These are phyloP conservation scores for Leucosporidium scottii DNA, from an alignment of 768 basidiomycete genomes.

Conservation along the genomic window DNA sequence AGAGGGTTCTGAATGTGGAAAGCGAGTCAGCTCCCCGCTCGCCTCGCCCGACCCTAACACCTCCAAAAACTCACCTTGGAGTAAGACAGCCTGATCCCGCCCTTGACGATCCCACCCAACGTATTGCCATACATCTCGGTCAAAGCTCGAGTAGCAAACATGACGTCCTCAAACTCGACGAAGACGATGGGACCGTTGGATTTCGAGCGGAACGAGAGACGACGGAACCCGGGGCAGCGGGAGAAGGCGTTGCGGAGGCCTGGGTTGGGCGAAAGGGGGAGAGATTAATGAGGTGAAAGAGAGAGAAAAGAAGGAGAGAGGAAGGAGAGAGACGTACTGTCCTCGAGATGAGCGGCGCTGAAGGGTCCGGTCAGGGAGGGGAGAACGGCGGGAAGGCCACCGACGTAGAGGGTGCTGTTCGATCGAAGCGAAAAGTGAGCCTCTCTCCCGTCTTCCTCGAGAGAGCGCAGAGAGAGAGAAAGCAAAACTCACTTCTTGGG, in stretches of 20 bases:
- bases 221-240: slow-evolving; percentile 72
- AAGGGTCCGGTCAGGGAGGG: slow-evolving; percentile 46
- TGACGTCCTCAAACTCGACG: slow-evolving; percentile 95
- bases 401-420: slow-evolving; percentile 88
- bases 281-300: neutral
- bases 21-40: neutral
- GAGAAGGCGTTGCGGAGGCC: slow-evolving; percentile 69
- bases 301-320: too few species aligned
- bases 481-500: slow-evolving; percentile 28
- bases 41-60: too few species aligned
- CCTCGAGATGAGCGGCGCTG: slow-evolving; percentile 75
- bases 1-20: neutral
- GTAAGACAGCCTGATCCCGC: slow-evolving; percentile 82
- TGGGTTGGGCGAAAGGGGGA: neutral
- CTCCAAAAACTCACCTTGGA: neutral
- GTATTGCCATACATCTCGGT: slow-evolving; percentile 83
- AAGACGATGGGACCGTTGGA: slow-evolving; percentile 99
- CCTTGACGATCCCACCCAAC: slow-evolving; percentile 85
- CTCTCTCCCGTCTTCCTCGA: too few species aligned
- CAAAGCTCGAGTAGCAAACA: slow-evolving; percentile 75
- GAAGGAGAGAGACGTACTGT: slow-evolving; percentile 45
- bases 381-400: slow-evolving; percentile 70
- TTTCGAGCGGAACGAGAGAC: slow-evolving; percentile 91
- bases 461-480: neutral
- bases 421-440: too few species aligned